Base-by-base conservation (phyloP, 2,329 filamentous ascomycete genomes). In the Penicillium hesseltinei region DNA sequence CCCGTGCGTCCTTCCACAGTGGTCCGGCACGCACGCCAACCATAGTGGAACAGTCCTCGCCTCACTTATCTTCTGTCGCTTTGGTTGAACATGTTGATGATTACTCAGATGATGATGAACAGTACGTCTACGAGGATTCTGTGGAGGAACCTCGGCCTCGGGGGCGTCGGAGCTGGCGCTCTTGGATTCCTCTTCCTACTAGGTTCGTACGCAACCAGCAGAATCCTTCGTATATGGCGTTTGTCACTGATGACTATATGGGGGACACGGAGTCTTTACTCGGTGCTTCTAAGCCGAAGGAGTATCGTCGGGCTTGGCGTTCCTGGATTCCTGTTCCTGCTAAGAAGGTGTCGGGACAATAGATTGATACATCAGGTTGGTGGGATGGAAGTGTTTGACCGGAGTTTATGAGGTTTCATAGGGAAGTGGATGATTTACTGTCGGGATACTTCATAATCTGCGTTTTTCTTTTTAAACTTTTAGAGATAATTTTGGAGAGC, bases 301-400 rank as follows among this genome's bases (percentile, higher is more conserved):
- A 31, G 19, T 4, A 23, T 13, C 21, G 2, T n/a, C 13, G 7
- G 15, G 10, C 44, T 35, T 43, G 25, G 40, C 51, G 33, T 10
- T 62, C 57, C 33, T 45, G 17, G 19, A 50, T 57, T 29, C 53
- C 56, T 11, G 19, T 49, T 21, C 56, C 43, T 36, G n/a, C 36
- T n/a, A 50, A 35, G 38, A 47, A 31, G 11, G 9, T 45, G 7
- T 25, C 11, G n/a, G n/a, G n/a, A 5, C 23, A 60, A 39, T 47
- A 48, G 25, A 31, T 39, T 25, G 21, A 36, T 25, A 9, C 3
- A 25, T 17, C 10, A 23, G 2, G n/a, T 3, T 47, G 5, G 5
- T 33, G 53, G 58, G 7, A 27, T 59, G 48, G 55, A 60, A 17
- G 11, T 57, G 17, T 65, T 69, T 51, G 55, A 66, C 39, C 44